Percentiles rank a stretch among this genome's conserved stretches.
These are phyloP conservation scores for Volvox africanus DNA, from an alignment of 139 green algal species.

Conservation along the genomic window DNA sequence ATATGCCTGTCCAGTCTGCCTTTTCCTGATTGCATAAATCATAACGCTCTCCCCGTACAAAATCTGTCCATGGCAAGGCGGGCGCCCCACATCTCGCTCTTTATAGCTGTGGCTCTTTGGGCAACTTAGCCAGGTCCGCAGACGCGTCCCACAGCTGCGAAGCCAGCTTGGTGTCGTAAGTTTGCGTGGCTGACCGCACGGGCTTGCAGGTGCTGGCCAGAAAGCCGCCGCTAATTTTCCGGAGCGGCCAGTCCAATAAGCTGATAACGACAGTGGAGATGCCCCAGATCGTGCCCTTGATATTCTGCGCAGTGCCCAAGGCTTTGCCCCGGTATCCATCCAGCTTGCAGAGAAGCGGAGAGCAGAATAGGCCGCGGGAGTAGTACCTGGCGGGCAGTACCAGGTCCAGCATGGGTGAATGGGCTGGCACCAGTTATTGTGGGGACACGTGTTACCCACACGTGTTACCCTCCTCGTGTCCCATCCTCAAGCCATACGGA, in stretches of 20 bases:
- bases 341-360: conserved; percentile 48
- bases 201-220: conserved; percentile 53
- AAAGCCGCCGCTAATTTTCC: conserved; percentile 57
- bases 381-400: conserved; percentile 70
- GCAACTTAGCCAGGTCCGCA: conserved; percentile 64
- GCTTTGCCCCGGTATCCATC: conserved; percentile 50
- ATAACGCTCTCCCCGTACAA: too few species aligned
- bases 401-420: too few species aligned
- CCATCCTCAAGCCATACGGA: too few species aligned
- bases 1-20: too few species aligned
- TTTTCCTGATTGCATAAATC: too few species aligned
- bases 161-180: conserved; percentile 72
- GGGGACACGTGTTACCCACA: too few species aligned
- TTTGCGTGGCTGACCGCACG: conserved; percentile 63
- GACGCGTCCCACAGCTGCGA: conserved; percentile 74
- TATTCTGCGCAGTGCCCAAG: conserved; percentile 19
- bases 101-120: conserved; percentile 26
- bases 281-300: conserved; percentile 58
- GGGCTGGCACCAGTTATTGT: too few species aligned
- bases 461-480: too few species aligned
- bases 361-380: conserved; percentile 79
- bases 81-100: not conserved
- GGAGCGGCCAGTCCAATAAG: conserved; percentile 75
- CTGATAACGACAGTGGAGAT: conserved; percentile 40
- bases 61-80: too few species aligned